These are phyloP conservation scores for Sarocladiaceae sp. DNA, from an alignment of 2,329 filamentous ascomycete species.

Conservation along the genomic window DNA sequence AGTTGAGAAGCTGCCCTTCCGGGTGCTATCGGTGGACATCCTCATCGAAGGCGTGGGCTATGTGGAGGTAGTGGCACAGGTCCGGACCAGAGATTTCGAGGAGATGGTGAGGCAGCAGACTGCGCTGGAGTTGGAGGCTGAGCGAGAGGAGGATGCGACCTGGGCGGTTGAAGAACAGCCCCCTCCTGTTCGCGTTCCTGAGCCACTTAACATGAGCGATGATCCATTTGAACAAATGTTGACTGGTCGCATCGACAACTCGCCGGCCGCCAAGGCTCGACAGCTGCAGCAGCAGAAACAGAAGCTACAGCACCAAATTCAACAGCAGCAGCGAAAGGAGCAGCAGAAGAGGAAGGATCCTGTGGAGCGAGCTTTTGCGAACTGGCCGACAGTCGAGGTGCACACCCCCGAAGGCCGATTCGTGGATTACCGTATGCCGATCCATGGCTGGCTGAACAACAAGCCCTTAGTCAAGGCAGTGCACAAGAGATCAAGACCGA, in stretches of 20 bases:
- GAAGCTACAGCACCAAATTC: conserved; percentile 10
- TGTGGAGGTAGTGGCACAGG: conserved; percentile 81
- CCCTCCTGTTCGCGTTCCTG: too few species aligned
- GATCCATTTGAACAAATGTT: conserved; percentile 1
- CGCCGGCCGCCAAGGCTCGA: conserved; percentile 11
- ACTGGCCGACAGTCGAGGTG: conserved; percentile 72
- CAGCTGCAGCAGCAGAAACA: too few species aligned
- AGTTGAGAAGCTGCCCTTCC: conserved; percentile 68
- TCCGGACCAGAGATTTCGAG: conserved; percentile 50
- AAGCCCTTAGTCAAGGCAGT: conserved; percentile 45
- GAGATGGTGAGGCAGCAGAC: conserved; percentile 9
- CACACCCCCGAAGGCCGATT: conserved; percentile 82
- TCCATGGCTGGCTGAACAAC: conserved; percentile 64
- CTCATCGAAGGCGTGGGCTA: conserved; percentile 90
- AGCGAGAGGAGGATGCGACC: conserved; percentile 11
- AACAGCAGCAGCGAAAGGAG: conserved; percentile 6
- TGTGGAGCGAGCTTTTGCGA: conserved; percentile 23
- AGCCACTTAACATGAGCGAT: too few species aligned
- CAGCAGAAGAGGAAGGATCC: neutral
- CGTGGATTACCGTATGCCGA: conserved; percentile 58
- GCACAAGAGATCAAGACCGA: conserved; percentile 50
- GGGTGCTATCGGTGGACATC: conserved; percentile 74
- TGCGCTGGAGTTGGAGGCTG: conserved; percentile 9
- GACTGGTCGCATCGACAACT: conserved; percentile 1
- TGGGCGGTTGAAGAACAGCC: too few species aligned